Conservation (phyloP, 495 filamentous ascomycete genomes). For the Hyaloscypha finlandica region DNA sequence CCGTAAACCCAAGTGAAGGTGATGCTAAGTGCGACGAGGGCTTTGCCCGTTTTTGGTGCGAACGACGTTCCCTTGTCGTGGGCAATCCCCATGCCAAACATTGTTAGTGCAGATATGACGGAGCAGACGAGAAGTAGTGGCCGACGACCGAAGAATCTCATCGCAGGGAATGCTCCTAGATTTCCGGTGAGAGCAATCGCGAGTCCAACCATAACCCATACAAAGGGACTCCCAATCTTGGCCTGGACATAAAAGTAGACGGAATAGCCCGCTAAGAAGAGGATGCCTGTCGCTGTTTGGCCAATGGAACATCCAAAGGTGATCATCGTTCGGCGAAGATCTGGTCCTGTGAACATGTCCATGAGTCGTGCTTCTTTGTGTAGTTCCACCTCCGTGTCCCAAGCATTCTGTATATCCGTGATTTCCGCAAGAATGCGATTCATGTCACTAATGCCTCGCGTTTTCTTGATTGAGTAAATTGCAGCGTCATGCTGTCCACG, state of each 20-base stretch:
- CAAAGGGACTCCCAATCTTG: slow-evolving; percentile 34
- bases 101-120: slow-evolving; percentile 5
- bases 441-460: slow-evolving; percentile 34
- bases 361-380: slow-evolving; percentile 30
- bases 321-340: slow-evolving; percentile 38
- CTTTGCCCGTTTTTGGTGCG: slow-evolving; percentile 2
- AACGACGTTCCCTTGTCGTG: background rate
- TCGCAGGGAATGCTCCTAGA: slow-evolving; percentile 35
- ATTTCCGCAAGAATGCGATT: slow-evolving; percentile 36
- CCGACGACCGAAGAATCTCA: slow-evolving; percentile 19
- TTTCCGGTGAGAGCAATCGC: slow-evolving; percentile 37
- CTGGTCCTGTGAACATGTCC: slow-evolving; percentile 36
- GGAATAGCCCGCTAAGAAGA: slow-evolving; percentile 37
- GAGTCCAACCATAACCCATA: slow-evolving; percentile 37
- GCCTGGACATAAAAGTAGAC: slow-evolving; percentile 38
- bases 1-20: slow-evolving; percentile 13
- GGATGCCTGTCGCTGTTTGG: slow-evolving; percentile 35
- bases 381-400: slow-evolving; percentile 33
- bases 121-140: slow-evolving; percentile 4
- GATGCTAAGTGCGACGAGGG: slow-evolving; percentile 11
- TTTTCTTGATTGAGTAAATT: slow-evolving; percentile 32
- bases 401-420: slow-evolving; percentile 34
- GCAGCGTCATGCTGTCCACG: slow-evolving; percentile 38
- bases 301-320: slow-evolving; percentile 31
- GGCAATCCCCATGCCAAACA: slow-evolving; percentile 11